phyloP scores from a whole-genome alignment of 1,284 basidiomycete species.

The Heterobasidion parviporum region DNA sequence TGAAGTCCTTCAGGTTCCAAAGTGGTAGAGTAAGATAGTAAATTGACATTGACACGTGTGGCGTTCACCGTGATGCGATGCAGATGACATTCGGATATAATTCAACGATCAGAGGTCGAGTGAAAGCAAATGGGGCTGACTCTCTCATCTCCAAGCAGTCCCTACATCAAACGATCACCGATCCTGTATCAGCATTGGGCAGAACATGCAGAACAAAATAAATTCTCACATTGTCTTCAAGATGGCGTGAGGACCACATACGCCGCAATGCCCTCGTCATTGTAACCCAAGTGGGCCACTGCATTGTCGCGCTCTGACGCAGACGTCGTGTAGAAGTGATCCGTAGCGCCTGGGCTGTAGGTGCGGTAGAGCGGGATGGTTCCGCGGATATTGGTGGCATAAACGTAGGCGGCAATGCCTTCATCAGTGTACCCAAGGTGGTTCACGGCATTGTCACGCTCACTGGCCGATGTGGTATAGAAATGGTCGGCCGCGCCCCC shows the following conservation, averaged over 20 bases:
- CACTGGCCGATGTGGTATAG: constrained; percentile 10
- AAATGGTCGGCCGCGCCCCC: constrained; percentile 8
- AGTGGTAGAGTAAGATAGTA: no score
- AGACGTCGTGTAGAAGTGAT: constrained; percentile 10
- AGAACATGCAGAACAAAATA: no score
- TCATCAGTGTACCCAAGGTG: constrained; percentile 7
- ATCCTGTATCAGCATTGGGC: no score
- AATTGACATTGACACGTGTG: no score
- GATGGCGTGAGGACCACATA: not conserved
- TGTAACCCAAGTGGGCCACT: not conserved
- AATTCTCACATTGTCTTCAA: no score
- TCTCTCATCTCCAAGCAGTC: no score
- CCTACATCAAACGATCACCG: no score
- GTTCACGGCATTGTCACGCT: constrained; percentile 7
- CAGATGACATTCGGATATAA: no score
- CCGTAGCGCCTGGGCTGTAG: not conserved
- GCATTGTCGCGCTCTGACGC: not conserved
- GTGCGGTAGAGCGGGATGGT: constrained; percentile 8
- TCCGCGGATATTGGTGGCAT: not conserved
- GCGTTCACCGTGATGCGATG: no score
- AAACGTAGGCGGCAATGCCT: constrained; percentile 8
- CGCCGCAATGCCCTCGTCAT: not conserved
- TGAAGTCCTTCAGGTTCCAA: no score
- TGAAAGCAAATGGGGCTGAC: no score
- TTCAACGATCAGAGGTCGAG: no score